Evolutionary conservation across 2,329 filamentous ascomycete genomes (phyloP), one percentile per base, ranked within the genome.

Genomic region (Penicillium sp.): DNA sequence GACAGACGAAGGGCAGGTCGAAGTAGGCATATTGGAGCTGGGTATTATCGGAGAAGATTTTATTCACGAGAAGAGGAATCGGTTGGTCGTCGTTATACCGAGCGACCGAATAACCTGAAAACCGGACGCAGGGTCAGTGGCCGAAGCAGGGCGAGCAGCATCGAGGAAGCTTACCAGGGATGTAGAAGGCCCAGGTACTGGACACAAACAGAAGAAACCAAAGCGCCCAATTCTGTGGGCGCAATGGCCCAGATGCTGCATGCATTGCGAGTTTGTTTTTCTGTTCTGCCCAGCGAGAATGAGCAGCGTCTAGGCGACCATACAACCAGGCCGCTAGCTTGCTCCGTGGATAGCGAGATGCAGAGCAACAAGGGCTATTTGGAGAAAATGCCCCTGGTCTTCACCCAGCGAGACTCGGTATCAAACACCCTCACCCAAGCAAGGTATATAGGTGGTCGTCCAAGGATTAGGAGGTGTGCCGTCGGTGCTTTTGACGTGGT

Each of bases 21-120:
- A 87, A 89, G 76, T 92, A 95, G 61, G 90, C 90, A 81, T 91
- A 95, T 70, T 95, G 90, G n/a, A 95, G 77, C 69, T 94, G 87
- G 7, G 89, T 94, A 64, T 89, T 86, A 73, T 95, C 90, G 49
- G 90, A 95, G 72, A 92, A 95, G 63, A 92, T 86, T 71, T 95
- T 95, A 76, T 95, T 95, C 58, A 94, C 88, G 50, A 92, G 84
- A n/a, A 96, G 79, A 1, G 90, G 90, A 35, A 95, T 87, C 10
- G 84, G 78, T 62, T 95, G 88, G 69, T 84, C 82, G 57, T 91
- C 83, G 59, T 80, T 80, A 69, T 95, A 95, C 65, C 84, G 90
- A 67, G 86, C 88, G 66, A 92, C 85, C 5, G 90, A 95, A 80
- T 88, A 94, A 60, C 90, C 90, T 88, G 28, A 14, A 11, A n/a